Evolutionary conservation across 257 asterid species (phyloP).

Genomic region (Przewalskia tangutica): DNA sequence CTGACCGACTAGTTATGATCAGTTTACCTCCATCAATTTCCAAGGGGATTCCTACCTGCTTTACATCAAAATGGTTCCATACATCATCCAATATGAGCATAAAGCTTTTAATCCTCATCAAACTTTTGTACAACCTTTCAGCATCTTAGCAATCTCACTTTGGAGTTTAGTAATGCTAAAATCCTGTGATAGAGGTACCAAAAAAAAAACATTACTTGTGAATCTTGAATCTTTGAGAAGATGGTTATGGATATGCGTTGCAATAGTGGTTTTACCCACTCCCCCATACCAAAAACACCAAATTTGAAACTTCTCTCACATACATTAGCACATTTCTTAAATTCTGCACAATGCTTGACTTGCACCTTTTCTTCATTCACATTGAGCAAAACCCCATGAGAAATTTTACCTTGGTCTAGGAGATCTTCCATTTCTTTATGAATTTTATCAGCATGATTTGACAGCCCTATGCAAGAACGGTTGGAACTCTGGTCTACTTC

Average conservation of each 20-base stretch:
- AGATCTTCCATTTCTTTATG: neutral
- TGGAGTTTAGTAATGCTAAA: neutral
- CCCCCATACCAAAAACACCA: neutral
- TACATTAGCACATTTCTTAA: neutral
- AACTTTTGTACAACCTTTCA: neutral
- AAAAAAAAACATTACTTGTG: neutral
- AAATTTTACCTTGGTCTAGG: neutral
- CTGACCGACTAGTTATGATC: conserved; percentile 11
- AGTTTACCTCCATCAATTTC: conserved; percentile 3
- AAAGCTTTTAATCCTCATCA: neutral
- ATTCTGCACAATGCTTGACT: neutral
- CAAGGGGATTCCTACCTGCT: neutral
- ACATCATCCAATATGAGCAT: conserved; percentile 16
- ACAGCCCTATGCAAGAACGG: neutral
- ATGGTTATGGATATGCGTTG: neutral
- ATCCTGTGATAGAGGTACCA: neutral
- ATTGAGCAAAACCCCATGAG: neutral
- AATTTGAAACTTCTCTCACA: neutral
- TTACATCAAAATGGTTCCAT: neutral
- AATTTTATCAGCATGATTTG: neutral
- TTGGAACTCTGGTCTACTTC: neutral
- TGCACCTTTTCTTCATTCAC: neutral
- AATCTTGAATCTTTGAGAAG: neutral
- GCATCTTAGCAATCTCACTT: neutral
- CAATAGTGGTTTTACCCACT: neutral